Evolutionary conservation across 2,329 filamentous ascomycete genomes (phyloP).

Genomic region (Colletotrichum tanaceti): DNA sequence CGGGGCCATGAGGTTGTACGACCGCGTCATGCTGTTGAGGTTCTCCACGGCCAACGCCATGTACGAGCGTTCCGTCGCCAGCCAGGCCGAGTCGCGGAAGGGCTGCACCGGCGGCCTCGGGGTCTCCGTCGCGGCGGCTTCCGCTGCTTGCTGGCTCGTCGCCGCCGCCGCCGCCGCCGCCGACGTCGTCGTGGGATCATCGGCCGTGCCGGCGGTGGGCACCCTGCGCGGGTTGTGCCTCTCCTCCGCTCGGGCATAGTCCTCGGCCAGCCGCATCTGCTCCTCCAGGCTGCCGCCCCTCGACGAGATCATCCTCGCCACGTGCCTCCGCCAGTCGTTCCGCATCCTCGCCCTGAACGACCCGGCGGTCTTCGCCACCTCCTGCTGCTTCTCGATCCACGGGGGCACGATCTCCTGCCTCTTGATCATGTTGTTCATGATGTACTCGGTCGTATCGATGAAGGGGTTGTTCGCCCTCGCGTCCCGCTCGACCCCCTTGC

Average conservation of each 20-base stretch:
- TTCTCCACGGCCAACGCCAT: constrained; percentile 79
- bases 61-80: constrained; percentile 78
- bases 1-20: constrained; percentile 96
- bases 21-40: constrained; percentile 82
- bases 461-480: constrained; percentile 86
- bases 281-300: constrained; percentile 78
- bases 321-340: constrained; percentile 86
- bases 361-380: constrained; percentile 75
- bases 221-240: constrained; percentile 69
- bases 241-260: constrained; percentile 80
- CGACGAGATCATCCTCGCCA: constrained; percentile 80
- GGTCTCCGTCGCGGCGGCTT: constrained; percentile 5
- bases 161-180: constrained; percentile 63
- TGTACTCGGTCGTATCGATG: constrained; percentile 95
- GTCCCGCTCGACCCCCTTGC: constrained; percentile 84
- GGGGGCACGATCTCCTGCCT: constrained; percentile 94
- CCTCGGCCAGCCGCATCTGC: constrained; percentile 77
- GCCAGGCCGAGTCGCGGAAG: constrained; percentile 84
- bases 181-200: constrained; percentile 64
- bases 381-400: constrained; percentile 99
- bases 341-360: constrained; percentile 81
- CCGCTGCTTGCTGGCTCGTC: constrained; percentile 50
- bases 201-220: constrained; percentile 59
- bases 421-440: constrained; percentile 99
- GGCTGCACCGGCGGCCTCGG: constrained; percentile 61